Evolutionary conservation across 208 protist genomes (phyloP), one percentile per base, ranked within the genome.

Genomic region (Trypanosoma lewisi): DNA sequence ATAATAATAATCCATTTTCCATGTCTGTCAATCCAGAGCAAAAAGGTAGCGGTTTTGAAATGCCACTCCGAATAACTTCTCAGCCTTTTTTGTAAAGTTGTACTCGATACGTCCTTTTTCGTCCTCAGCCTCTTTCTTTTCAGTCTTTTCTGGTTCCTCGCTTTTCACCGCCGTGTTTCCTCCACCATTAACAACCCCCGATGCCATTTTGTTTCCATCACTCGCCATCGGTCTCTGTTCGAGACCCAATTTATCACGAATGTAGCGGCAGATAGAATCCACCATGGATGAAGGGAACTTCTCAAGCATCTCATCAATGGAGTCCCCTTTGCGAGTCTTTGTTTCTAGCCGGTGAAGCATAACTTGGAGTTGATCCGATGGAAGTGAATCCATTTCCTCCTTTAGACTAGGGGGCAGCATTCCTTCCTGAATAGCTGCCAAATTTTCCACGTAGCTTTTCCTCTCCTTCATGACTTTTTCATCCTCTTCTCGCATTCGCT

Each of bases 11-110:
- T n/a, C n/a, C 36, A 41, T 16, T 41, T 41, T 41, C 7, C 14
- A 41, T 41, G 7, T 41, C 14, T 25, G 16, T 70, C 50, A 70
- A 60, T 96, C 91, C 6, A 96, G 62, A 37, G 87, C 80, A 67
- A 96, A 96, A 17, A 96, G 67, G 65, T 94, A 96, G 7, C 91
- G 85, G 69, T 96, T 96, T 53, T 93, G 80, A 64, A 96, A 86
- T 12, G 78, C 73, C 14, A 96, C 80, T 4, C 91, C 91, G 55
- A 96, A 91, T 1, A 96, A 67, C 49, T 73, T 60, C 68, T 94
- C 80, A 16, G 82, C 77, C 60, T 86, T 82, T 60, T 87, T 90
- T 19, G 85, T 77, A 64, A 77, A 80, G 64, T 94, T 91, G 67
- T 91, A 96, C 50, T 93, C 85, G n/a, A 80, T 54, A 36, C 56